Evolutionary conservation across 108 stramenopile genomes (phyloP).

Genomic region (Cyclostephanos invisitatus): DNA sequence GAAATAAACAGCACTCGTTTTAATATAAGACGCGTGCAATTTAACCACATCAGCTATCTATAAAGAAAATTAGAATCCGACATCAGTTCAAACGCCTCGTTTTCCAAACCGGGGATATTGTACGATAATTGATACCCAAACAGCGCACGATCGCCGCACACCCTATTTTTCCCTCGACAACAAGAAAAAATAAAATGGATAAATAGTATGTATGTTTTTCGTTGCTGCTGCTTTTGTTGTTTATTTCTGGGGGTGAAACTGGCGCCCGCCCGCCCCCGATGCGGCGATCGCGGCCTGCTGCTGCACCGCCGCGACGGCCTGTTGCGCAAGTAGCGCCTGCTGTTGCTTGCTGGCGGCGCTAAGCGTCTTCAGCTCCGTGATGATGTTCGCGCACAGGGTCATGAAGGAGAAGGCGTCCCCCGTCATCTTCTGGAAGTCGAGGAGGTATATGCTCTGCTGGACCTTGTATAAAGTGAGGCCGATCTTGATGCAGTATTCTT

Average conservation of each 20-base stretch:
- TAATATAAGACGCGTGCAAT: too few species aligned
- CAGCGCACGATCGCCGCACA: not conserved
- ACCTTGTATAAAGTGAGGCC: conserved; percentile 97
- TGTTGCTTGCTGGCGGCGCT: conserved; percentile 89
- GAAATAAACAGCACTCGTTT: too few species aligned
- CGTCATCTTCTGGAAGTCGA: conserved; percentile 97
- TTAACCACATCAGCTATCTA: too few species aligned
- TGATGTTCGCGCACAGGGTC: conserved; percentile 97
- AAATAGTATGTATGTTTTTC: conserved; percentile 15
- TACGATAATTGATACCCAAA: too few species aligned
- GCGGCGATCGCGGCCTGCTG: conserved; percentile 68
- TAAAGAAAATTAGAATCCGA: too few species aligned
- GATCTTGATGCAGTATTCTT: conserved; percentile 90
- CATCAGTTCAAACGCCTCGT: too few species aligned
- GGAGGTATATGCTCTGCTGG: conserved; percentile 96
- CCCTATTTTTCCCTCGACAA: too few species aligned
- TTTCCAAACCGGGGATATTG: too few species aligned
- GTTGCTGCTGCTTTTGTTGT: too few species aligned
- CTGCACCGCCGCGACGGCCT: conserved; percentile 59
- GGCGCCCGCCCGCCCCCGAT: conserved; percentile 28
- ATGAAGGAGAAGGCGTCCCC: conserved; percentile 99
- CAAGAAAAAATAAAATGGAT: conserved; percentile 24
- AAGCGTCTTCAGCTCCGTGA: conserved; percentile 97
- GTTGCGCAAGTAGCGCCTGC: conserved; percentile 71
- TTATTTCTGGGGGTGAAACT: conserved; percentile 34